Conservation (phyloP, 1,284 basidiomycete genomes). For the Caloboletus firmus region DNA sequence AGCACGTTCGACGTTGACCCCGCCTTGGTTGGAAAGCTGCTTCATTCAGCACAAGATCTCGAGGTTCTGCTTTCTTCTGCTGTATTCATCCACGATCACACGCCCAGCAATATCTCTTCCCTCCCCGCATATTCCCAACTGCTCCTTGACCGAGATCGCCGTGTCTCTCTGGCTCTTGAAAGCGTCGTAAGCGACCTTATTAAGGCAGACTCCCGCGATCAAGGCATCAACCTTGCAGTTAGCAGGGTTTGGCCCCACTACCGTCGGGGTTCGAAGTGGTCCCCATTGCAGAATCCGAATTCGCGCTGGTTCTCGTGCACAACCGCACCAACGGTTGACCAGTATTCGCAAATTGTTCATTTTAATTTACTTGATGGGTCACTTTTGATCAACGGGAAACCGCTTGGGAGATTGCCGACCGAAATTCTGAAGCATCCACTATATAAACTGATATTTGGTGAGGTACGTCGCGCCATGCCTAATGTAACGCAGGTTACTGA, state of each 20-base stretch:
- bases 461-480: constrained; percentile 17
- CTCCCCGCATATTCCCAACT: constrained; percentile 8
- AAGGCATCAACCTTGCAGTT: constrained; percentile 40
- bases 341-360: constrained; percentile 31
- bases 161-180: constrained; percentile 34
- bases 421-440: constrained; percentile 34
- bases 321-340: constrained; percentile 12
- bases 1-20: constrained; percentile 41
- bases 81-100: constrained; percentile 38
- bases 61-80: constrained; percentile 38
- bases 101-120: constrained; percentile 2
- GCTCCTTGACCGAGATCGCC: constrained; percentile 30
- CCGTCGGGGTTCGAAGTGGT: constrained; percentile 35
- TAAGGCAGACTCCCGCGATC: neutral
- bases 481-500: neutral
- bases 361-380: constrained; percentile 40
- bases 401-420: constrained; percentile 40
- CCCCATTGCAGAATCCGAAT: constrained; percentile 20
- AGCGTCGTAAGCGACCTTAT: constrained; percentile 13
- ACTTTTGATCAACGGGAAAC: constrained; percentile 44
- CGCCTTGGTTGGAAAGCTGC: constrained; percentile 13
- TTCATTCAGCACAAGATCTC: constrained; percentile 31
- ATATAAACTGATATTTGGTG: constrained; percentile 37
- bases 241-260: constrained; percentile 39
- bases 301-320: constrained; percentile 39